Percentiles rank a stretch among this genome's conserved stretches.
Evolutionary conservation across 805 yeast species (phyloP).

Genomic region (Pichia gijzeniarum): DNA sequence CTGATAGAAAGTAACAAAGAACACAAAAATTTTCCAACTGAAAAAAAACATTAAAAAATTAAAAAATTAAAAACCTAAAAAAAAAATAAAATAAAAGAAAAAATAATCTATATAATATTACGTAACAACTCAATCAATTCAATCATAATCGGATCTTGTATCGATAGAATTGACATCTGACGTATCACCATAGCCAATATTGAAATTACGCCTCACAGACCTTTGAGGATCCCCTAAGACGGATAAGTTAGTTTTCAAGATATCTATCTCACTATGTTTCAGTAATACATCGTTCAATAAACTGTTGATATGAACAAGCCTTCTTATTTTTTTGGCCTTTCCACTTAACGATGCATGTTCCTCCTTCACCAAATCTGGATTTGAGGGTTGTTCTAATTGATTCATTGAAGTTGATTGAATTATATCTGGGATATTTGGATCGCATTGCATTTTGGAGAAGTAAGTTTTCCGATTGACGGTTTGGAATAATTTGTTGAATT

Average conservation of each 20-base stretch:
- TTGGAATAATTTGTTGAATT: constrained; percentile 7
- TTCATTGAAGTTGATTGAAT: constrained; percentile 25
- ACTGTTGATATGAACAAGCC: background rate
- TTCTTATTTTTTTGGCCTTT: constrained; percentile 1
- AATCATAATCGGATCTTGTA: too few relatives aligned
- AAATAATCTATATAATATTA: too few relatives aligned
- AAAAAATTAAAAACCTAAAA: too few relatives aligned
- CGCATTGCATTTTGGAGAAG: constrained; percentile 6
- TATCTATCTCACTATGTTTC: background rate
- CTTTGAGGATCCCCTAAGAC: background rate
- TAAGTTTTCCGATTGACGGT: background rate
- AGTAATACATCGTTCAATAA: background rate
- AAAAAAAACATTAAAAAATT: too few relatives aligned
- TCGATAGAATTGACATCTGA: background rate
- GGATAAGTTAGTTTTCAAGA: background rate
- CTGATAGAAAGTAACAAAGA: too few relatives aligned
- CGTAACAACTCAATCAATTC: background rate
- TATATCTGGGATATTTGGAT: constrained; percentile 22
- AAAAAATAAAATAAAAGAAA: too few relatives aligned
- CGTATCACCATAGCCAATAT: background rate
- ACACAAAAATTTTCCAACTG: too few relatives aligned
- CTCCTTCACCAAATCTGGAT: constrained; percentile 10
- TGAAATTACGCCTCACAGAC: background rate
- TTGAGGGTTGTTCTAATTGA: constrained; percentile 17
- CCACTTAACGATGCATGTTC: background rate